Conservation (phyloP, 2,329 filamentous ascomycete species). For the Hortaea werneckii region DNA sequence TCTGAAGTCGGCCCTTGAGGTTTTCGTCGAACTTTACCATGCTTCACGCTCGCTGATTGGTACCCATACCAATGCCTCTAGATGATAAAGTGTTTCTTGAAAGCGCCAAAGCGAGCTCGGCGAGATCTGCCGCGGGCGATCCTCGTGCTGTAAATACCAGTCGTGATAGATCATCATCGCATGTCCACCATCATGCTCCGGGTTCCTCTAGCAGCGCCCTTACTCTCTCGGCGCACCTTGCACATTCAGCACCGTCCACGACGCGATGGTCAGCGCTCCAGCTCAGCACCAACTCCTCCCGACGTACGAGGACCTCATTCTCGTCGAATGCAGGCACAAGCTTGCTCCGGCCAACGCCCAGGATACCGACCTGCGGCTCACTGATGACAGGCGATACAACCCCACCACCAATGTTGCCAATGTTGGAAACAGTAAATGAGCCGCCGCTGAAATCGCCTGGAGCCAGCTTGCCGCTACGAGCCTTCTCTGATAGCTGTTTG, state of each 20-base stretch:
- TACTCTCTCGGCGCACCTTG: conserved; percentile 75
- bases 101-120: too few species aligned
- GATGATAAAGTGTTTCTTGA: too few species aligned
- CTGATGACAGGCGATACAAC: conserved; percentile 89
- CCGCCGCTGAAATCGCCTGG: conserved; percentile 70
- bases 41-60: too few species aligned
- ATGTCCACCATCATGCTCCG: conserved; percentile 74
- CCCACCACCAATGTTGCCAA: conserved; percentile 86
- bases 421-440: conserved; percentile 93
- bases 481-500: conserved; percentile 59
- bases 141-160: too few species aligned
- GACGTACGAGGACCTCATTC: conserved; percentile 52
- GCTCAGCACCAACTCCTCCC: conserved; percentile 79
- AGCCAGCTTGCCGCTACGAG: conserved; percentile 62
- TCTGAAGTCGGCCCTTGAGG: too few species aligned
- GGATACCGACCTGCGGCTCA: conserved; percentile 79
- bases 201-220: conserved; percentile 71
- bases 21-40: too few species aligned
- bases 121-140: too few species aligned
- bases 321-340: conserved; percentile 66
- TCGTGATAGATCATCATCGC: conserved; percentile 36
- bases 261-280: conserved; percentile 95
- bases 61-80: too few species aligned
- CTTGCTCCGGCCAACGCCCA: conserved; percentile 75
- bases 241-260: conserved; percentile 90